Evolutionary conservation across 78 protist genomes (phyloP), one percentile per base, ranked within the genome.

Genomic region (Dictyostelium firmibasis): DNA sequence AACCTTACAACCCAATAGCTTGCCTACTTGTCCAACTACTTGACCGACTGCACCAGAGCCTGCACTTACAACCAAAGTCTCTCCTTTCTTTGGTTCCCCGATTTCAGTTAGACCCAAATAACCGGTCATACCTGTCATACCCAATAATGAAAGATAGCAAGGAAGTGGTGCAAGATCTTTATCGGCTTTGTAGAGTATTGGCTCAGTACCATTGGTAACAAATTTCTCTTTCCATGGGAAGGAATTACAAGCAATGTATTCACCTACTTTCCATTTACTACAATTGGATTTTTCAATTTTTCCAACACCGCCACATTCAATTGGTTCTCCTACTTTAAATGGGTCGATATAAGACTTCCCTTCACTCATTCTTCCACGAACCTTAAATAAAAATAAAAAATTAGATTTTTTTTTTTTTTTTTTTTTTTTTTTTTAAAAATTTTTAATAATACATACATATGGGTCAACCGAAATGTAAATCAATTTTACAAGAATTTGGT

Each of bases 101-200:
- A 96, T 60, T 31, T 81, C 62, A 7, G 27, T 20, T 13, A 93
- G 4, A 38, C 92, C 84, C 18, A 27, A 31, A 44, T 83, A 96
- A 3, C 96, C 97, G 27, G 97, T 87, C 23, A 75, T 31, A 44
- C 97, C 97, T 1, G 97, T 69, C 91, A 96, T 84, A 53, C 97
- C 97, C 11, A 96, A 11, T 27, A 43, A 16, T 5, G 75, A 27
- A 0, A 93, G 78, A 23, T 33, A 29, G 27, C 38, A 9, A 10
- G 41, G 27, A 35, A 81, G 47, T 88, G 78, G 85, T 1, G 31
- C 69, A 11, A 29, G 6, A 7, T 13, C 20, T 4, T 16, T 14
- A 44, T 57, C 81, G 29, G 23, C 72, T 29, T 70, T 33, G 14
- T 13, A 23, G 9, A 14, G 6, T 4, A 4, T 16, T 9, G 7